Evolutionary conservation across 345 rosid genomes (phyloP).

Genomic region (Gossypium ekmanianum): DNA sequence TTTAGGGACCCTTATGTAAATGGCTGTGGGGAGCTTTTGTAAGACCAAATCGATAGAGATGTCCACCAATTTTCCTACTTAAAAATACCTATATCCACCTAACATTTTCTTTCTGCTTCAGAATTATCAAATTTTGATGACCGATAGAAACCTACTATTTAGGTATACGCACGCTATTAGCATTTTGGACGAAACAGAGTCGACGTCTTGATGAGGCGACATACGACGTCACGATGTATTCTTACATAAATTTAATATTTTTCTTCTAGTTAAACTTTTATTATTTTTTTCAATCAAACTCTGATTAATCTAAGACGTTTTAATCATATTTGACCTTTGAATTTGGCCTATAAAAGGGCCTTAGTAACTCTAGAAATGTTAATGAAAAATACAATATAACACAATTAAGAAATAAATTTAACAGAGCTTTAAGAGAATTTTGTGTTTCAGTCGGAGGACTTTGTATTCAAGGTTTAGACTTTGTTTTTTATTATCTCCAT

Average conservation of each 20-base stretch:
- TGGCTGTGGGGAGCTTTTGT: background rate
- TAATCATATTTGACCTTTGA: no score
- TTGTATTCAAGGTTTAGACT: fast-evolving
- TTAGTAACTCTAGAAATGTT: no score
- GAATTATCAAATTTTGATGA: background rate
- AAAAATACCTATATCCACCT: background rate
- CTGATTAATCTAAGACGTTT: no score
- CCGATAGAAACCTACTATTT: background rate
- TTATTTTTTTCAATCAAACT: no score
- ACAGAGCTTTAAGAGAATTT: no score
- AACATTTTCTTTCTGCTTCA: background rate
- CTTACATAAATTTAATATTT: no score
- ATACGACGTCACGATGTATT: no score
- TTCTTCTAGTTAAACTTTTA: fast-evolving
- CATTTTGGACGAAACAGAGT: no score
- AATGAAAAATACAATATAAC: no score
- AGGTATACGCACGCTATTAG: background rate
- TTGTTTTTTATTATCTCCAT: no score
- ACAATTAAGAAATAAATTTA: no score
- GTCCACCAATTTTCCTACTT: background rate
- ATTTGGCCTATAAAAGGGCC: no score
- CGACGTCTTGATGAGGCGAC: fast-evolving
- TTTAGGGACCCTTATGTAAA: background rate
- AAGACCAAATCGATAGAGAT: background rate
- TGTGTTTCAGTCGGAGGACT: fast-evolving